Evolutionary conservation across 1,284 basidiomycete genomes (phyloP).

Genomic region (Somion occarium): DNA sequence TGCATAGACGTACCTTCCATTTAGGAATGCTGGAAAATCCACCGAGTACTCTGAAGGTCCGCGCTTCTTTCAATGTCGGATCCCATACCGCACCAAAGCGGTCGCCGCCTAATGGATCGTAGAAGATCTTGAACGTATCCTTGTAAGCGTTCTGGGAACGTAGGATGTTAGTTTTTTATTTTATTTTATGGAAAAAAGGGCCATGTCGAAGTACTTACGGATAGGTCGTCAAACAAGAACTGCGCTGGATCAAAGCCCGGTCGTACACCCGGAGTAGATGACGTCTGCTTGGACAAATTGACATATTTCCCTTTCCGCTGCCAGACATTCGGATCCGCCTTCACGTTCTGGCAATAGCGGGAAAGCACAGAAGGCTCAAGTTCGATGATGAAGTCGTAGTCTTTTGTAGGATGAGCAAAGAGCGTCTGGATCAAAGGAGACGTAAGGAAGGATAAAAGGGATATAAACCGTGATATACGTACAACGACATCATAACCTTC

Average conservation of each 20-base stretch:
- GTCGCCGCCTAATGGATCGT: constrained; percentile 79
- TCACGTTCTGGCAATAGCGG: constrained; percentile 70
- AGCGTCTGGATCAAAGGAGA: constrained; percentile 46
- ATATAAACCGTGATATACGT: constrained; percentile 10
- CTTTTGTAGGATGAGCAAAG: constrained; percentile 78
- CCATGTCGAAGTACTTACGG: constrained; percentile 46
- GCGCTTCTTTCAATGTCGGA: constrained; percentile 50
- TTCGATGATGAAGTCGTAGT: constrained; percentile 86
- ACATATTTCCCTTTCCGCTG: constrained; percentile 43
- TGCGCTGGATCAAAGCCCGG: constrained; percentile 82
- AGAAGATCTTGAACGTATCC: constrained; percentile 82
- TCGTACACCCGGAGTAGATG: constrained; percentile 31
- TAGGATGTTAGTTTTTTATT: constrained; percentile 7
- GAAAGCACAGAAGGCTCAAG: constrained; percentile 64
- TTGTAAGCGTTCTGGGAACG: constrained; percentile 67
- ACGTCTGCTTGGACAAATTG: constrained; percentile 31
- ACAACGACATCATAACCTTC: constrained; percentile 52
- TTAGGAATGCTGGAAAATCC: constrained; percentile 70
- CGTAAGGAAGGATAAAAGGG: background rate
- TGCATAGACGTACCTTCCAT: constrained; percentile 26
- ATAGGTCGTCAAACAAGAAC: constrained; percentile 66
- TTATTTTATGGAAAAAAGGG: background rate
- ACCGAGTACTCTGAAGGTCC: constrained; percentile 79
- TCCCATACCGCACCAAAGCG: constrained; percentile 88
- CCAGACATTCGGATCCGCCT: constrained; percentile 42